Conservation (phyloP, 2,329 filamentous ascomycete genomes). For the Ampelomyces quisqualis region DNA sequence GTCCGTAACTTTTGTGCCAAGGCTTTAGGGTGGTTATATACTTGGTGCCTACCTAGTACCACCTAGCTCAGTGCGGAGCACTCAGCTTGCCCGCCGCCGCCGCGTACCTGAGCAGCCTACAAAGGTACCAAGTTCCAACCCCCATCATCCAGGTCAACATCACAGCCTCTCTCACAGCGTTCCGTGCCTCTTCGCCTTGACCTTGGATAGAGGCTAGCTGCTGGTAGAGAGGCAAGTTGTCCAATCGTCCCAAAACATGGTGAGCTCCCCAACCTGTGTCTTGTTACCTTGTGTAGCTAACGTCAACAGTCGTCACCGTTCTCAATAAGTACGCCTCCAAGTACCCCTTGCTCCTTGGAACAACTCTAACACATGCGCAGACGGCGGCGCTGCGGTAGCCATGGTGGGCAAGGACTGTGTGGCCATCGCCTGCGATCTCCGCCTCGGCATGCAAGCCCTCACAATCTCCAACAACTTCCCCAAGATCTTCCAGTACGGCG, state of each 20-base stretch:
- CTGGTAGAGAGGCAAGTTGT: too few species aligned
- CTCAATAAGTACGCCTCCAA: slow-evolving; percentile 74
- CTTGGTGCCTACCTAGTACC: too few species aligned
- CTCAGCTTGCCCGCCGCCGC: slow-evolving; percentile 17
- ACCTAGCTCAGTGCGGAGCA: slow-evolving; percentile 5
- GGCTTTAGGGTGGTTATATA: slow-evolving; percentile 2
- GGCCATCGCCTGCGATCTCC: slow-evolving; percentile 97
- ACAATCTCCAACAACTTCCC: slow-evolving; percentile 99
- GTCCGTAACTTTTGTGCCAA: slow-evolving; percentile 18
- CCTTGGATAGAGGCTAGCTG: too few species aligned
- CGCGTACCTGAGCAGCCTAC: slow-evolving; percentile 27
- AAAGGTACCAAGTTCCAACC: slow-evolving; percentile 4
- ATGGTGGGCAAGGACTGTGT: slow-evolving; percentile 99
- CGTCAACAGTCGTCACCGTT: slow-evolving; percentile 76
- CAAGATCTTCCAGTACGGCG: slow-evolving; percentile 98
- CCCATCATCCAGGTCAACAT: slow-evolving; percentile 5
- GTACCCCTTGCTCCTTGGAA: slow-evolving; percentile 6
- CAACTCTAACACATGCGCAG: slow-evolving; percentile 43
- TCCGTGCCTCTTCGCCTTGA: too few species aligned
- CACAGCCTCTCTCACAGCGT: not conserved
- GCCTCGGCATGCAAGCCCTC: slow-evolving; percentile 91
- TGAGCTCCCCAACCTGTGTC: slow-evolving; percentile 39
- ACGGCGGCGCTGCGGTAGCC: slow-evolving; percentile 92
- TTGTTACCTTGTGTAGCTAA: too few species aligned
- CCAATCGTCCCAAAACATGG: too few species aligned